These are phyloP conservation scores for Boletellus deceptivus DNA, from an alignment of 1,284 basidiomycete species.

Conservation along the genomic window DNA sequence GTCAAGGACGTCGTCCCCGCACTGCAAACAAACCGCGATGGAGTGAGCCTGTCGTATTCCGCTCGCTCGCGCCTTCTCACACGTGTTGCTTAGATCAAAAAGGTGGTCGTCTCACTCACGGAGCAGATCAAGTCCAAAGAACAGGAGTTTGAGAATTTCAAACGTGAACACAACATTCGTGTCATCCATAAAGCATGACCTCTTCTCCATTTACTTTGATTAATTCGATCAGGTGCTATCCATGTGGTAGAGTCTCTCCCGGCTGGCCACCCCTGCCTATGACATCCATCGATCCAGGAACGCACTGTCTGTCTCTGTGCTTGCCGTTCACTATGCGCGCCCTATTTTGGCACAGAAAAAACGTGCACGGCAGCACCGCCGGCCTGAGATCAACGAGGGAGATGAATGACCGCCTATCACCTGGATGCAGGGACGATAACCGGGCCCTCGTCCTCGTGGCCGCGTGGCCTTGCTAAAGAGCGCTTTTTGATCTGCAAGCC, in stretches of 20 bases:
- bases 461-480: not conserved
- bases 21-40: conserved; percentile 80
- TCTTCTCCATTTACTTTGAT: conserved; percentile 1
- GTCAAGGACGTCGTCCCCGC: conserved; percentile 95
- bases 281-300: not conserved
- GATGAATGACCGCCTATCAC: not conserved
- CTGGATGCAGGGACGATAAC: not conserved
- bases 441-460: not conserved
- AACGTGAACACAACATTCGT: conserved; percentile 79
- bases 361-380: not conserved
- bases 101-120: conserved; percentile 71
- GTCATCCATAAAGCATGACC: conserved; percentile 42
- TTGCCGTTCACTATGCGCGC: not conserved
- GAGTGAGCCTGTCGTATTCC: conserved; percentile 48
- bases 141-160: conserved; percentile 80
- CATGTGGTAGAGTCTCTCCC: not conserved
- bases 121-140: conserved; percentile 89
- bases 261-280: not conserved
- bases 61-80: conserved; percentile 6
- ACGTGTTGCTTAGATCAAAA: conserved; percentile 60
- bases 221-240: not conserved
- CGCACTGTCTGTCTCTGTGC: not conserved
- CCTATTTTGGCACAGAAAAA: not conserved
- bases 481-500: not conserved
- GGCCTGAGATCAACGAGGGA: not conserved